Evolutionary conservation across 2,329 filamentous ascomycete species (phyloP).

Genomic region (Exophiala bonariae): DNA sequence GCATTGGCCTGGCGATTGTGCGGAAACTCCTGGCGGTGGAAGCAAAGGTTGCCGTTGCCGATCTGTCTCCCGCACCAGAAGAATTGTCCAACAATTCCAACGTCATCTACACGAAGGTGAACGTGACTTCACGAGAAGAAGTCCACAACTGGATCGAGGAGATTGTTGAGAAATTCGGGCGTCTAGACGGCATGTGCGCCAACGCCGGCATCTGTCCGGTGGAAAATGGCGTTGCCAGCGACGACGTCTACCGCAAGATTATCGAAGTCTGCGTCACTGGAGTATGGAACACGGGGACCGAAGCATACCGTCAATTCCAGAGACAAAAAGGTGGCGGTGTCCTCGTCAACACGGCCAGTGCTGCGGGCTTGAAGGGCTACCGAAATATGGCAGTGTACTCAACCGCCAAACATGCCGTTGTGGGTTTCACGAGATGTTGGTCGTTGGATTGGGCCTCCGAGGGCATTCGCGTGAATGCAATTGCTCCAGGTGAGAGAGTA

Average conservation of each 20-base stretch:
- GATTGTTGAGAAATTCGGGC: constrained; percentile 41
- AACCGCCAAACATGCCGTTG: constrained; percentile 42
- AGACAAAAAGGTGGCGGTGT: constrained; percentile 8
- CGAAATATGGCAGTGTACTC: constrained; percentile 43
- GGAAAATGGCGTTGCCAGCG: constrained; percentile 9
- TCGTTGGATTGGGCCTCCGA: constrained; percentile 16
- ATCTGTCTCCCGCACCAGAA: constrained; percentile 4
- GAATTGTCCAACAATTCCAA: constrained; percentile 4
- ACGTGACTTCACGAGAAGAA: constrained; percentile 11
- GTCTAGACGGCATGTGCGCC: constrained; percentile 38
- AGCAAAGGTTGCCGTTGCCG: constrained; percentile 13
- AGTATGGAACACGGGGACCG: constrained; percentile 13
- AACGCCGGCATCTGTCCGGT: constrained; percentile 43
- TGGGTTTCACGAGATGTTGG: constrained; percentile 37
- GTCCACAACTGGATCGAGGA: constrained; percentile 30
- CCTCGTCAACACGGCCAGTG: constrained; percentile 43
- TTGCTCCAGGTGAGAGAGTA: constrained; percentile 10
- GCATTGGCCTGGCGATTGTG: constrained; percentile 11
- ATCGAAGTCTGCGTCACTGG: constrained; percentile 11
- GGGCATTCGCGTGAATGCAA: constrained; percentile 11
- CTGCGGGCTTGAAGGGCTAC: constrained; percentile 36
- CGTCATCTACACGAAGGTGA: constrained; percentile 11
- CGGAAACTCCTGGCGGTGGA: constrained; percentile 8
- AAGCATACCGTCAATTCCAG: constrained; percentile 15
- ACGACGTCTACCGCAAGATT: constrained; percentile 9